Percentiles rank a stretch among this genome's conserved stretches.
These are phyloP conservation scores for Pythium grandisporangium DNA, from an alignment of 352 stramenopile genomes.

Conservation along the genomic window DNA sequence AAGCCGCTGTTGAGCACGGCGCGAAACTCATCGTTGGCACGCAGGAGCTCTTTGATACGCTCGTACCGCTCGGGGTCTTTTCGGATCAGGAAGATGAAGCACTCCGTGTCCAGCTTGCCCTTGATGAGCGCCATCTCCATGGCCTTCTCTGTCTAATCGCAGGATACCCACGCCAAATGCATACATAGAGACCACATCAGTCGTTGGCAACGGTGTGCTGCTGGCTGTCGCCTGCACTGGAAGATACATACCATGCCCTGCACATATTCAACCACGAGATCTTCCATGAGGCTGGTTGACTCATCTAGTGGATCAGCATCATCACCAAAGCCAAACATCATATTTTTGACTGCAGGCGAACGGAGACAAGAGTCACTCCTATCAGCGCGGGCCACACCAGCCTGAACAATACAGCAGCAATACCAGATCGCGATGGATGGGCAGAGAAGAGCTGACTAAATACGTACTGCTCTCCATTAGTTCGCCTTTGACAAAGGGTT, in stretches of 20 bases:
- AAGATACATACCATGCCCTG: conserved; percentile 69
- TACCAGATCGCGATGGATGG: background rate
- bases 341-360: conserved; percentile 64
- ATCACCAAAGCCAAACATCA: conserved; percentile 86
- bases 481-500: conserved; percentile 73
- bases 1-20: conserved; percentile 83
- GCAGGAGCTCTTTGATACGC: conserved; percentile 71
- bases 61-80: conserved; percentile 80
- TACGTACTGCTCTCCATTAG: conserved; percentile 77
- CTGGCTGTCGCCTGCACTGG: too few species aligned
- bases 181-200: too few species aligned
- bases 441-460: background rate
- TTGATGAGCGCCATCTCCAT: conserved; percentile 76
- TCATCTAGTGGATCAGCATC: conserved; percentile 61
- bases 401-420: too few species aligned
- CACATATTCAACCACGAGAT: conserved; percentile 78
- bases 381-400: too few species aligned
- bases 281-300: conserved; percentile 76
- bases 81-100: conserved; percentile 85
- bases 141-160: conserved; percentile 76
- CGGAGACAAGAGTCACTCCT: background rate
- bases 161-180: too few species aligned
- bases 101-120: conserved; percentile 82
- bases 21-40: conserved; percentile 81
- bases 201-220: too few species aligned